These are phyloP conservation scores for Triangularia verruculosa DNA, from an alignment of 2,329 filamentous ascomycete species.

Conservation along the genomic window DNA sequence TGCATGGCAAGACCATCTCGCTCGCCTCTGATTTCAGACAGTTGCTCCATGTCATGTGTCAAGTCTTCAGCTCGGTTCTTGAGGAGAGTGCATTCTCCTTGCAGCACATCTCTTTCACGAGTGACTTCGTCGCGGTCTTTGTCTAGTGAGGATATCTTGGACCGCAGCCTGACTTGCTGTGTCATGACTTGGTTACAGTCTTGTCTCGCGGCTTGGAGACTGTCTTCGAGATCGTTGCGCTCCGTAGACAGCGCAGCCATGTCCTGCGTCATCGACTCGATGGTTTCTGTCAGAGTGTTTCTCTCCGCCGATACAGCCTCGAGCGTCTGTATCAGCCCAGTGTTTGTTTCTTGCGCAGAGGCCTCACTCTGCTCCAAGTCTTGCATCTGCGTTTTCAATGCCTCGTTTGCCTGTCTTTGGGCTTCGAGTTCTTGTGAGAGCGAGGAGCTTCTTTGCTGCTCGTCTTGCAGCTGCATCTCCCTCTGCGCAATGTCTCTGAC, in stretches of 20 bases:
- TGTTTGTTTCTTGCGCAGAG: neutral
- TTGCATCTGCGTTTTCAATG: too few relatives aligned
- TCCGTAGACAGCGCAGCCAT: too few relatives aligned
- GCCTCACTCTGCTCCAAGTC: too few relatives aligned
- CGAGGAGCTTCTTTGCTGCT: neutral
- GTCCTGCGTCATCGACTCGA: neutral
- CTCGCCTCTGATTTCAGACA: neutral
- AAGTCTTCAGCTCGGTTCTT: neutral
- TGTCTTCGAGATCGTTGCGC: too few relatives aligned
- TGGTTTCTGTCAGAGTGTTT: neutral
- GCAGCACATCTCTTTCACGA: neutral
- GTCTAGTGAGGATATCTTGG: neutral
- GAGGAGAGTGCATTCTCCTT: neutral
- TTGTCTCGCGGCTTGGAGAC: too few relatives aligned
- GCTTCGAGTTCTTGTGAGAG: too few relatives aligned
- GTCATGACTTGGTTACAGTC: too few relatives aligned
- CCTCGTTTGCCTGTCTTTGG: too few relatives aligned
- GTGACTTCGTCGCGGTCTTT: neutral
- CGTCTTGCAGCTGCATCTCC: neutral
- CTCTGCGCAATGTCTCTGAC: neutral
- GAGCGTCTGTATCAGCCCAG: neutral
- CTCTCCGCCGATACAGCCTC: neutral
- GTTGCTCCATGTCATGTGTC: neutral
- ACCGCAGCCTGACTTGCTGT: neutral
- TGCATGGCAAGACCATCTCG: too few relatives aligned